Conservation (phyloP, 139 green algal genomes). For the Chloropicon primus region DNA sequence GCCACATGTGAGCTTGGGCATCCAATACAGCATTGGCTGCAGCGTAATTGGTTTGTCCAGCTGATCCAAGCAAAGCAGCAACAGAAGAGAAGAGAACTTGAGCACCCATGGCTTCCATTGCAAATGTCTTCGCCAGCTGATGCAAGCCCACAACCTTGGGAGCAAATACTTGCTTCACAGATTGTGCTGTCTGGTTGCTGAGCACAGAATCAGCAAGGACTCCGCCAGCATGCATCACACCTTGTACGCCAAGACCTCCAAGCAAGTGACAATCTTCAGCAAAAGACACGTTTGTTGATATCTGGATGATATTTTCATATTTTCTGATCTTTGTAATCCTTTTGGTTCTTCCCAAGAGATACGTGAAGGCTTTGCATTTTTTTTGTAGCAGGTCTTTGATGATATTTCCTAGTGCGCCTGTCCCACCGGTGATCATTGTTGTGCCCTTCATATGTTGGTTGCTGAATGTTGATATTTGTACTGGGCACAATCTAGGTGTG, state of each 20-base stretch:
- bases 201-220: conserved; percentile 1
- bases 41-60: conserved; percentile 65
- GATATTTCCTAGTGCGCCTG: background rate
- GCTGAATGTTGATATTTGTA: background rate
- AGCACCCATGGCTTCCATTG: background rate
- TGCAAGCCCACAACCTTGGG: conserved; percentile 4
- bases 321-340: too few species aligned
- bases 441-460: background rate
- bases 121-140: background rate
- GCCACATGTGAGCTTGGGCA: background rate
- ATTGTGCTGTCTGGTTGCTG: background rate
- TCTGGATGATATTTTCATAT: too few species aligned
- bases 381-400: too few species aligned
- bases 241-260: background rate
- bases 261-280: conserved; percentile 1
- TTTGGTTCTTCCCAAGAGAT: too few species aligned
- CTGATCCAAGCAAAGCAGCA: conserved; percentile 26
- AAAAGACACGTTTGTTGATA: background rate
- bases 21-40: conserved; percentile 46
- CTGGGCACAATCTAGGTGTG: background rate
- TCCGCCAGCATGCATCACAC: background rate
- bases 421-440: background rate
- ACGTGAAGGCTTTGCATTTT: too few species aligned
- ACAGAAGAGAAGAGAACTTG: conserved; percentile 46
- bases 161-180: conserved; percentile 1